Percentiles rank a stretch among this genome's conserved stretches.
Evolutionary conservation across 2,329 filamentous ascomycete genomes (phyloP).

Genomic region (Hymenoscyphus infarciens): DNA sequence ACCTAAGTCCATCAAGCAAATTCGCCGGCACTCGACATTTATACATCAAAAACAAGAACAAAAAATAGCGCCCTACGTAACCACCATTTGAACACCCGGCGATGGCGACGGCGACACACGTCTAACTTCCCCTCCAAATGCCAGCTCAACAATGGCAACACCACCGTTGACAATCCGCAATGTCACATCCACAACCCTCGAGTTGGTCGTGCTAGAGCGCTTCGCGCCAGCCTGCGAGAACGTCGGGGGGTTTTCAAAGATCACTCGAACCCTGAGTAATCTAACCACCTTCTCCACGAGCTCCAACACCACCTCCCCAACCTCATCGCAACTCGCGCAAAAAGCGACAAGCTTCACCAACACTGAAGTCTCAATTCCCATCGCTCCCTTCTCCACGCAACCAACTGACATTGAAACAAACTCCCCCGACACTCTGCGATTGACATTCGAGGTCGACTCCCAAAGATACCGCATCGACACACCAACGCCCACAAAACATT

Average conservation of each 20-base stretch:
- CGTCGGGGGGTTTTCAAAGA: conserved; percentile 36
- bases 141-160: neutral
- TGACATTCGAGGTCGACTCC: conserved; percentile 64
- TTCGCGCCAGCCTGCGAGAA: conserved; percentile 52
- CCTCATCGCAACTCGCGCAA: conserved; percentile 38
- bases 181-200: conserved; percentile 68
- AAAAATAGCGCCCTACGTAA: neutral
- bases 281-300: conserved; percentile 45
- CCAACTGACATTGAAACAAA: conserved; percentile 59
- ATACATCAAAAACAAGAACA: neutral
- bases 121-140: neutral
- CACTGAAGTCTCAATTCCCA: conserved; percentile 57
- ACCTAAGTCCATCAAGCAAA: too few species aligned
- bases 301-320: conserved; percentile 26
- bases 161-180: conserved; percentile 70
- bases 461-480: conserved; percentile 70
- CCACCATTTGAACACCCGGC: neutral
- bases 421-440: conserved; percentile 63
- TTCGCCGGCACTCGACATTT: neutral
- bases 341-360: conserved; percentile 59
- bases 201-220: conserved; percentile 70
- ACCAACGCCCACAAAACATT: conserved; percentile 58
- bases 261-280: conserved; percentile 47
- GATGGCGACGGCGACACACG: neutral
- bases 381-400: conserved; percentile 66